Evolutionary conservation across 306 rosid species (phyloP).

Genomic region (Sphenostylis stenocarpa): DNA sequence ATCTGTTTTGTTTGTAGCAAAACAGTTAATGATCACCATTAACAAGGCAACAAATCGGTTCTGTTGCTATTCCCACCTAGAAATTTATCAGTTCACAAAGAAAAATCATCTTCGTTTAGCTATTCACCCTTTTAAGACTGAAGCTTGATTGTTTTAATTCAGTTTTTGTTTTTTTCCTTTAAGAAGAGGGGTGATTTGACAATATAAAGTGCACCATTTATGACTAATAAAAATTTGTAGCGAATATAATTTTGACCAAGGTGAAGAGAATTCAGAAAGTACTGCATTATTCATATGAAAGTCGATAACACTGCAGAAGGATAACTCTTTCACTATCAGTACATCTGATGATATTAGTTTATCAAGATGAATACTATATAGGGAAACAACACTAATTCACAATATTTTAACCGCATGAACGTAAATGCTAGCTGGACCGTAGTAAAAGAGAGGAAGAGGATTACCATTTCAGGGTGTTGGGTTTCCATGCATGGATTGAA

Average conservation of each 20-base stretch:
- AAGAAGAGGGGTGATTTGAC: background rate
- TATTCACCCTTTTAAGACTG: background rate
- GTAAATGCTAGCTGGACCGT: background rate
- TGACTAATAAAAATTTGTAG: background rate
- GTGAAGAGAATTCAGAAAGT: background rate
- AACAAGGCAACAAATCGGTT: conserved; percentile 22
- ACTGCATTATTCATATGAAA: background rate
- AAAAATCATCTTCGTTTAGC: background rate
- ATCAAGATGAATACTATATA: background rate
- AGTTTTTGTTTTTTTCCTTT: background rate
- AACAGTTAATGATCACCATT: conserved; percentile 26
- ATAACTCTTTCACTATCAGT: background rate
- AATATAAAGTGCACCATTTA: background rate
- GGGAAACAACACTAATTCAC: background rate
- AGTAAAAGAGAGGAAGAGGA: too few species aligned
- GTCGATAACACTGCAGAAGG: background rate
- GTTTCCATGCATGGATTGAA: background rate
- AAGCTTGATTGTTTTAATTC: background rate
- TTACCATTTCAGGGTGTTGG: too few species aligned
- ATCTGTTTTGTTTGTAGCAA: conserved; percentile 24
- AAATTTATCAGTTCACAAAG: conserved; percentile 13
- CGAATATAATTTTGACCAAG: background rate
- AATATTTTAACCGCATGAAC: background rate
- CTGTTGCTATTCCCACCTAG: background rate
- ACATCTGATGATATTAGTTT: background rate